Conservation (phyloP, 352 stramenopile species). For the Phytophthora foliorum region DNA sequence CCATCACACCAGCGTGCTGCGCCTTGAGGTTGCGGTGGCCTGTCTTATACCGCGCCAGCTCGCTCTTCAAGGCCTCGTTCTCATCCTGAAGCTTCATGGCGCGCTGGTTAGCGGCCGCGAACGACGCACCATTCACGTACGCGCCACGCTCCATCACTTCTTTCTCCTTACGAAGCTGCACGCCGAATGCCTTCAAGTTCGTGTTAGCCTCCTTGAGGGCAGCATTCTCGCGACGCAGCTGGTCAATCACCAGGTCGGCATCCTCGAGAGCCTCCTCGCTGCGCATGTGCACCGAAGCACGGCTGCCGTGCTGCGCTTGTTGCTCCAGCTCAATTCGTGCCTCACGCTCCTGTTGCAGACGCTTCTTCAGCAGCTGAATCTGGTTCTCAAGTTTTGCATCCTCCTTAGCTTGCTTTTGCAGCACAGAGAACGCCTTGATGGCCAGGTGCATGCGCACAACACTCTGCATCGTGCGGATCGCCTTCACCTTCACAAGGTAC, state of each 20-base stretch:
- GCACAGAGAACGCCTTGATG: conserved; percentile 73
- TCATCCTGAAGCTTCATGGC: conserved; percentile 89
- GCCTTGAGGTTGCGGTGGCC: conserved; percentile 86
- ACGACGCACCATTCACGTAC: conserved; percentile 90
- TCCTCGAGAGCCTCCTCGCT: conserved; percentile 84
- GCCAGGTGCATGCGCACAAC: conserved; percentile 87
- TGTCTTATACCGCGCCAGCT: conserved; percentile 84
- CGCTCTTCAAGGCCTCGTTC: conserved; percentile 81
- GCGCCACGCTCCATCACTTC: conserved; percentile 90
- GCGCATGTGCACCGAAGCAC: conserved; percentile 82
- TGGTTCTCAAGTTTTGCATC: conserved; percentile 98
- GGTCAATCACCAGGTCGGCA: conserved; percentile 87
- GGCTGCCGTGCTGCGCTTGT: conserved; percentile 65
- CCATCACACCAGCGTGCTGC: conserved; percentile 82
- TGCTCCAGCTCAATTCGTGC: conserved; percentile 87
- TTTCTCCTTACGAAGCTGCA: conserved; percentile 90
- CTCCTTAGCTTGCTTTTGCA: conserved; percentile 92
- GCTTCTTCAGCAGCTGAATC: conserved; percentile 93
- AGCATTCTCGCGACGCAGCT: conserved; percentile 84
- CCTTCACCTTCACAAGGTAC: conserved; percentile 76
- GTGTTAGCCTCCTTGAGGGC: conserved; percentile 86
- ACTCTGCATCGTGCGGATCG: conserved; percentile 82
- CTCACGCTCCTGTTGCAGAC: conserved; percentile 92
- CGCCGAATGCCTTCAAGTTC: conserved; percentile 87
- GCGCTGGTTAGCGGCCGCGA: conserved; percentile 86